Evolutionary conservation across 306 rosid species (phyloP), one percentile per base, ranked within the genome.

Genomic region (Lotus japonicus): DNA sequence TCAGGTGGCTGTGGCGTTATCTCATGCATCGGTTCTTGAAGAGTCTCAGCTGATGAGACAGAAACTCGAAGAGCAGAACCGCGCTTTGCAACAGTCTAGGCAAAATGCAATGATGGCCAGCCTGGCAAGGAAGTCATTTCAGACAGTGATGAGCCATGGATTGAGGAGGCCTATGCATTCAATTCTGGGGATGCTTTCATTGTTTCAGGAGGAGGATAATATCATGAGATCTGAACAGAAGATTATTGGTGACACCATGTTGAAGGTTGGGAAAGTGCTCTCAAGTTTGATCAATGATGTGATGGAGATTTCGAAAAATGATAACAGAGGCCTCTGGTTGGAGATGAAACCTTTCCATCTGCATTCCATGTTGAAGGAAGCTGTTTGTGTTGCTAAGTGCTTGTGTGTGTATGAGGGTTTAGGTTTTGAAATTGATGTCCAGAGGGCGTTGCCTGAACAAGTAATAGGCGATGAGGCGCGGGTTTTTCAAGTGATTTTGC

Each of bases 11-110:
- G 96, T 90, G 49, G 95, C 96, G 15, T 73, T 90, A 48, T 90
- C 96, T 71, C 96, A 90, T 11, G 96, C 96, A 4, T 80, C 84
- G n/a, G 84, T 90, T 33, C 95, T 90, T 35, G 96, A 90, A 78
- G 96, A 90, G 85, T 90, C 96, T 70, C 95, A 90, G 71, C 74
- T 82, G 19, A 90, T 90, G 91, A 80, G 95, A 56, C 88, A 90
- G 56, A 87, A 90, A 70, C 86, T 90, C 2, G 78, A 73, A 15
- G 89, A 87, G 80, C 95, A 85, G 67, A 90, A 90, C 75, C 84
- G 83, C 8, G 87, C 85, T 0, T 54, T 87, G 78, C 89, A 87
- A 43, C 95, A 76, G 75, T 92, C 96, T 42, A 77, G 64, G 81
- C 58, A 74, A 80, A 73, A 85, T 46, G 96, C 96, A 7, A 68